Evolutionary conservation across 192 early-diverging fungal genomes (phyloP), one percentile per base, ranked within the genome.

Genomic region (Coemansia reversa): DNA sequence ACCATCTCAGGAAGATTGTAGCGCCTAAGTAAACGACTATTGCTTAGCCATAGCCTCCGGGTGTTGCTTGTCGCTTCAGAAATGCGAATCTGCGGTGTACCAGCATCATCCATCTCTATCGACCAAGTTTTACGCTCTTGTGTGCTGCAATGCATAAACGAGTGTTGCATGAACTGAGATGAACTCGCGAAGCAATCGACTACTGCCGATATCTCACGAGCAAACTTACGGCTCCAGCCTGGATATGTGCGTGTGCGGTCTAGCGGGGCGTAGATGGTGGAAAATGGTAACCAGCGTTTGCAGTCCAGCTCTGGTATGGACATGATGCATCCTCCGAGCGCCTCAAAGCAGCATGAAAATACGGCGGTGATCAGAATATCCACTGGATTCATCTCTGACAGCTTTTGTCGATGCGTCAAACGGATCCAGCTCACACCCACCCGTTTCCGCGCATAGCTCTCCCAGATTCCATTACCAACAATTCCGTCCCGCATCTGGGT

Each of bases 201-300:
- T 12, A 69, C 72, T 0, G 72, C 78, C 8, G 78, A 81, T 20
- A 81, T 63, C 53, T 81, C 78, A 12, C 68, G 72, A 8, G 78
- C 65, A 58, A 81, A 71, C 57, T 75, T 81, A 58, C 78, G 78
- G 25, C 69, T 81, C 78, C 78, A 81, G 47, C 72, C 60, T 18
- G 78, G 78, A 47, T 62, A 71, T 4, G 78, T 72, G 51, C 71
- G 63, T n/a, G 50, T 53, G 3, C 72, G 61, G 35, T 74, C 69
- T 22, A 65, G 6, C 1, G 58, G 56, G 0, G 53, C 50, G 45
- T 63, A 74, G 7, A 45, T 7, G 19, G 60, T 32, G 0, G 72
- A 60, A 23, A 81, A 75, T 35, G 69, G 78, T 30, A 75, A 47
- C 50, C 24, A 7, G 0, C 18, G 0, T 5, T 48, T 16, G 35